Evolutionary conservation across 1,139 yeast genomes (phyloP).

Genomic region (Geotrichum armillariae): DNA sequence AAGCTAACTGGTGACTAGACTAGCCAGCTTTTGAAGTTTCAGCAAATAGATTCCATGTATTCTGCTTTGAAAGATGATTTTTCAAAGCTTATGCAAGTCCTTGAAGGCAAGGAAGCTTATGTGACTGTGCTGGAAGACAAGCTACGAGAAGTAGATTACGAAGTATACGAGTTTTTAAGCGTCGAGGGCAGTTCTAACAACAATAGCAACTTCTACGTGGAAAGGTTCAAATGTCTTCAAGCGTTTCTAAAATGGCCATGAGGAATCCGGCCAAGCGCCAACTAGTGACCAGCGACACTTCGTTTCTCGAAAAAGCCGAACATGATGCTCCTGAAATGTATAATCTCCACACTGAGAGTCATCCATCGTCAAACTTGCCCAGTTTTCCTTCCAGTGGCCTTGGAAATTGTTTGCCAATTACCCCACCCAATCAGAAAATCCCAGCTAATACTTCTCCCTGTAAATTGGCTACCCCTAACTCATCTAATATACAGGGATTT

Average conservation of each 20-base stretch:
- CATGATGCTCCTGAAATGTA: background rate
- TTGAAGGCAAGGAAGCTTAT: slow-evolving; percentile 14
- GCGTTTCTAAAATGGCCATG: background rate
- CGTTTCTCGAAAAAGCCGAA: slow-evolving; percentile 15
- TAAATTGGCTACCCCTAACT: slow-evolving; percentile 12
- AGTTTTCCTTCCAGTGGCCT: background rate
- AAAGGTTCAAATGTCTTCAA: background rate
- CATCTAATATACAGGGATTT: slow-evolving; percentile 4
- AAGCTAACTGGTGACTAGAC: background rate
- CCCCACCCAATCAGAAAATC: slow-evolving; percentile 19
- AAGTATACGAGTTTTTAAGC: slow-evolving; percentile 8
- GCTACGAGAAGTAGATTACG: slow-evolving; percentile 20
- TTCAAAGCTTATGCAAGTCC: slow-evolving; percentile 5
- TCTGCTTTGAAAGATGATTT: slow-evolving; percentile 11
- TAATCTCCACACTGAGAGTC: background rate
- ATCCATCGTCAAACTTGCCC: background rate
- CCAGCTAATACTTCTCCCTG: slow-evolving; percentile 14
- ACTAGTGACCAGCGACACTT: slow-evolving; percentile 14
- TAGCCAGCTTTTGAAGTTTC: slow-evolving; percentile 7
- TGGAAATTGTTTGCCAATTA: slow-evolving; percentile 9
- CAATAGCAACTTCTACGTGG: slow-evolving; percentile 13
- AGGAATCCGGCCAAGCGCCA: slow-evolving; percentile 7
- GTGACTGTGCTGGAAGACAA: slow-evolving; percentile 11
- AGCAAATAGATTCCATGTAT: slow-evolving; percentile 17
- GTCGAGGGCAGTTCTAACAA: slow-evolving; percentile 1